Base-by-base conservation (phyloP, 768 basidiomycete species). In the Suillus paluster region DNA sequence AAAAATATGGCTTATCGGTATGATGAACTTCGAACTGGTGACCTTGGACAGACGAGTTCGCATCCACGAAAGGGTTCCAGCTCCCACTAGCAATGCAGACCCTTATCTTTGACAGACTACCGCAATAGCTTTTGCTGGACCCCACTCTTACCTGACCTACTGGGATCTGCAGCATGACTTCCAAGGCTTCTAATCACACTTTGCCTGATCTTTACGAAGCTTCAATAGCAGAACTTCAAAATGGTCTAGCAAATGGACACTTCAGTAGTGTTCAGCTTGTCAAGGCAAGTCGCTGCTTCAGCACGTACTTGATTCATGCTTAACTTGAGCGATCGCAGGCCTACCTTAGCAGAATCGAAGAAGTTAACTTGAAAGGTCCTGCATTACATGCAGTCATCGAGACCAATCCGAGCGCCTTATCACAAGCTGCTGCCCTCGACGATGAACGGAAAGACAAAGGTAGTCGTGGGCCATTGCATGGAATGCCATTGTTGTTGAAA, bases 191-290 rank as follows among this genome's bases (percentile, higher is more conserved):
- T n/a, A 38, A 12, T 38, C 5, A 19, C 6, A 9, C 36, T 54
- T 73, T 76, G 11, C 78, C 78, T 15, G 77, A 79, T 59, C 67
- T 79, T 5, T 75, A 77, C 57, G 76, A 78, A 38, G 78, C 78
- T 14, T 68, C 73, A 1, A 68, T 79, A 25, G 50, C 46, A 10
- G 77, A 78, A 48, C 64, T 79, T 10, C 77, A 78, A 59, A 56
- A 58, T 6, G 77, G 78, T 3, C 65, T 79, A 39, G 68, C 68
- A 27, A 58, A 65, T 4, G 68, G 70, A 11, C 50, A 38, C 15
- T 79, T 78, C 58, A 75, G 72, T 2, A 76, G 76, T 53, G 78
- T 77, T 17, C 74, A 78, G 55, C 69, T 79, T 21, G 75, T 78
- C 17, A 74, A 73, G 66, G 77, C 70, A 30, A 38, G 61, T 34